Base-by-base conservation (phyloP, 768 basidiomycete genomes). In the Leccinum olivaceopallidum region DNA sequence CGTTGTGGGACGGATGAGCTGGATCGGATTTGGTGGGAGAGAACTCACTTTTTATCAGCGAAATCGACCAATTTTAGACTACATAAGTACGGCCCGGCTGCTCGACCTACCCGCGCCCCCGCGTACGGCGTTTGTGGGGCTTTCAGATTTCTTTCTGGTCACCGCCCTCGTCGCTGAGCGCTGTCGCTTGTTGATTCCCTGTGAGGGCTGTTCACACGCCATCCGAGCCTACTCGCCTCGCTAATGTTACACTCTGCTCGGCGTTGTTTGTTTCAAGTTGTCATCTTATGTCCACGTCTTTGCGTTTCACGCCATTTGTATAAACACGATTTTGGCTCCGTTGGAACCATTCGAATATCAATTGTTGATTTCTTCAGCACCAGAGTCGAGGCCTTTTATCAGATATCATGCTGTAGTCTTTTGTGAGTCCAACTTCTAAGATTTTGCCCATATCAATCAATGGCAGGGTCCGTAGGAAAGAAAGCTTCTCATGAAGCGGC, bases 81-180 rank as follows among this genome's bases (percentile, higher is more conserved):
- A n/a, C 34, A 36, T 34, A 34, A 36, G 12, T 36, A 51, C 64
- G 56, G 64, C 12, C 58, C 67, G 67, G 60, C 47, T 59, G 39
- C 53, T 36, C 39, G 30, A 30, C 10, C 12, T 64, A 51, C 34
- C 65, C 61, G 65, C 7, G 14, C 13, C 16, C 53, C 53, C 26
- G n/a, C n/a, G 36, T 7, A 30, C 16, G 39, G 26, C 14, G 26
- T 56, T 50, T 47, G 44, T 20, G 53, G 28, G 50, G 50, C 20
- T 47, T 47, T 12, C 12, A 34, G 12, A 34, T 34, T 34, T 47
- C 44, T 20, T 5, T 5, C n/a, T 20, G 5, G 4, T 44, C 44
- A 20, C 44, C 18, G 39, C 44, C 20, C n/a, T 47, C 44, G 42
- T 42, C n/a, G 42, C 42, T 42, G 42, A 42, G 42, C n/a, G 42